Percentiles rank a stretch among this genome's conserved stretches.
These are phyloP conservation scores for Alternaria gansuensis DNA, from an alignment of 2,329 filamentous ascomycete genomes.

Conservation along the genomic window DNA sequence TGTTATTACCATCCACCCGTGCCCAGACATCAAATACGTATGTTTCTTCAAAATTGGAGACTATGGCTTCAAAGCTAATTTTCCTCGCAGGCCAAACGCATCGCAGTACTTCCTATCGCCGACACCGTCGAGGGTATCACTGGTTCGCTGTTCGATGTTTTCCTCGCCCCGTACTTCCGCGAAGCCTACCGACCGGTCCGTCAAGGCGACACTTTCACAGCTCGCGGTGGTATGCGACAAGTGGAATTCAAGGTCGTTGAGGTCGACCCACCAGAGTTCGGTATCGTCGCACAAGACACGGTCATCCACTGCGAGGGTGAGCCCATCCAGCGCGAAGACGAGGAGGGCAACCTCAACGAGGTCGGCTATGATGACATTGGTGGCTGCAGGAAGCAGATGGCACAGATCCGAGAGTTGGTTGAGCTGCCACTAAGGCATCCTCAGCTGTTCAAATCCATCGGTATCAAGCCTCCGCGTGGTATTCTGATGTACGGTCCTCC, in stretches of 20 bases:
- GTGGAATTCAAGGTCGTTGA: constrained; percentile 99
- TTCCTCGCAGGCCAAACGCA: constrained; percentile 84
- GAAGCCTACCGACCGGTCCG: constrained; percentile 97
- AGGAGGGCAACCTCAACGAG: constrained; percentile 99
- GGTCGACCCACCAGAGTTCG: constrained; percentile 97
- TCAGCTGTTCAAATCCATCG: constrained; percentile 99
- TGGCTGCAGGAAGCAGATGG: constrained; percentile 99
- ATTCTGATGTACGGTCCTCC: constrained; percentile 93
- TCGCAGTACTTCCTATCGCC: constrained; percentile 96
- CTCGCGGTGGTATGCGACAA: constrained; percentile 96
- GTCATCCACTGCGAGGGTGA: constrained; percentile 99
- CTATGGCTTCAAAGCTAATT: constrained; percentile 27
- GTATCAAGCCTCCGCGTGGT: constrained; percentile 98
- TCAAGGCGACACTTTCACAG: constrained; percentile 97
- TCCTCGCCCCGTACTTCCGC: constrained; percentile 98
- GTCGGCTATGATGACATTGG: constrained; percentile 99
- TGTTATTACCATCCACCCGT: constrained; percentile 95
- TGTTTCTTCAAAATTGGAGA: constrained; percentile 54
- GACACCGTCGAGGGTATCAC: constrained; percentile 98
- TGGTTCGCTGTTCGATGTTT: constrained; percentile 97
- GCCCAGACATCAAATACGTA: constrained; percentile 99
- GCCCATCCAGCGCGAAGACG: constrained; percentile 95
- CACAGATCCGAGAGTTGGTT: constrained; percentile 97
- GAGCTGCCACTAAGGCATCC: constrained; percentile 96
- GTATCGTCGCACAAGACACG: constrained; percentile 98